A percentile compares a stretch with the other conserved stretches of the same genome.
phyloP scores from a whole-genome alignment of 1,284 basidiomycete genomes.

The Trametes polyzona region DNA sequence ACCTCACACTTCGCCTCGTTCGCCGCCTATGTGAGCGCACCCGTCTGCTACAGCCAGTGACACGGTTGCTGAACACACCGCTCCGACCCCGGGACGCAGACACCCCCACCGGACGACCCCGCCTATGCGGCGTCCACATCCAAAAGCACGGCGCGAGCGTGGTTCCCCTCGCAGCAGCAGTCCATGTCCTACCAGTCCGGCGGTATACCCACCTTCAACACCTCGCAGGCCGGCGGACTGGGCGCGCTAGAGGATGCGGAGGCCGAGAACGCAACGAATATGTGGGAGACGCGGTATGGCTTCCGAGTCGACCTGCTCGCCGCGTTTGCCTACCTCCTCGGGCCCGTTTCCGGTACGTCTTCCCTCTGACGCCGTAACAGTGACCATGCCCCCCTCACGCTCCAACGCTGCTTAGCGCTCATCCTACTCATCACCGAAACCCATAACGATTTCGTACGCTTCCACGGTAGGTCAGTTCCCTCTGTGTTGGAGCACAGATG shows the following conservation, averaged over 20 bases:
- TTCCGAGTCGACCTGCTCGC: constrained; percentile 74
- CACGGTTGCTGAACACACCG: constrained; percentile 6
- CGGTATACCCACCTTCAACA: constrained; percentile 60
- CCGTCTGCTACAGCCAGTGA: background rate
- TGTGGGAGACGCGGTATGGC: constrained; percentile 75
- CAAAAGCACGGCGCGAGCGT: constrained; percentile 44
- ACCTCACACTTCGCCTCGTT: constrained; percentile 44
- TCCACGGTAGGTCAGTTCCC: constrained; percentile 60
- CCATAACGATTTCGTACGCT: constrained; percentile 80
- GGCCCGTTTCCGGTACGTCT: constrained; percentile 72
- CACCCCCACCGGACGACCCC: constrained; percentile 64
- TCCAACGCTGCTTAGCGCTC: constrained; percentile 51
- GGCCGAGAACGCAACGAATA: constrained; percentile 54
- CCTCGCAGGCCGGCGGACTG: constrained; percentile 46
- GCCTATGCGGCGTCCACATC: constrained; percentile 35
- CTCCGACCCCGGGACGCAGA: constrained; percentile 38
- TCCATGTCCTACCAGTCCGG: constrained; percentile 73
- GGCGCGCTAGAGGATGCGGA: constrained; percentile 49
- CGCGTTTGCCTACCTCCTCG: constrained; percentile 70
- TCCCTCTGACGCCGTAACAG: background rate
- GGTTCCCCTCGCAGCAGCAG: constrained; percentile 53
- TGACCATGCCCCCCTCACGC: background rate
- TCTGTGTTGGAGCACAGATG: too few relatives aligned
- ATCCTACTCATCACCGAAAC: constrained; percentile 76
- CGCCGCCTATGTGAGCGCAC: constrained; percentile 55